These are phyloP conservation scores for Firmiana major DNA, from an alignment of 345 rosid genomes.

Conservation along the genomic window DNA sequence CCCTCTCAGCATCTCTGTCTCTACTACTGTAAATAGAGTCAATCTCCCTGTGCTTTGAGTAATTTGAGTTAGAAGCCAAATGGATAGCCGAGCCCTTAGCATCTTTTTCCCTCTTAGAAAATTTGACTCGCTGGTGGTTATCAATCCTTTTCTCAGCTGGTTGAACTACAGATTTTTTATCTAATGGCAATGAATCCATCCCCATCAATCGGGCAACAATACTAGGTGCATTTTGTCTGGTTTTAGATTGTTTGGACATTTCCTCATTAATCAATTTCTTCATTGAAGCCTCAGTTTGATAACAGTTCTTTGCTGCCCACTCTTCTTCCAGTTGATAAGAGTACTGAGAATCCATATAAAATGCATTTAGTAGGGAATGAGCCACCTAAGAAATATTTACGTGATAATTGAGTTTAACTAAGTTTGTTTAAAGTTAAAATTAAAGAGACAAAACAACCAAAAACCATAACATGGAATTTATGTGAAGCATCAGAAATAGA, in stretches of 20 bases:
- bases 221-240: constrained; percentile 53
- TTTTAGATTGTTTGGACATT: constrained; percentile 43
- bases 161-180: constrained; percentile 34
- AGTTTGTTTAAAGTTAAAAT: neutral
- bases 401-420: neutral
- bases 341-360: constrained; percentile 27
- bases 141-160: constrained; percentile 28
- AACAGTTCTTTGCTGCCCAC: constrained; percentile 38
- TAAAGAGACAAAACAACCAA: neutral
- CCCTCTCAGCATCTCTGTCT: constrained; percentile 29
- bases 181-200: constrained; percentile 58
- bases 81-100: constrained; percentile 30
- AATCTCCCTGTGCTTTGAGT: constrained; percentile 27
- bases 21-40: constrained; percentile 23
- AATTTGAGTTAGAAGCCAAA: constrained; percentile 28
- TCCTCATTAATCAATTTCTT: constrained; percentile 73
- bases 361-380: neutral
- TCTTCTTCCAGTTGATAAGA: constrained; percentile 52
- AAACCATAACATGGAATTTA: neutral
- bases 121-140: constrained; percentile 17
- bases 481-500: neutral
- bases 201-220: constrained; percentile 96
- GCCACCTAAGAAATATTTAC: neutral
- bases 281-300: constrained; percentile 58
- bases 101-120: constrained; percentile 32